Percentiles rank a stretch among this genome's conserved stretches.
Evolutionary conservation across 306 rosid species (phyloP).

Genomic region (Gleditsia sinensis): DNA sequence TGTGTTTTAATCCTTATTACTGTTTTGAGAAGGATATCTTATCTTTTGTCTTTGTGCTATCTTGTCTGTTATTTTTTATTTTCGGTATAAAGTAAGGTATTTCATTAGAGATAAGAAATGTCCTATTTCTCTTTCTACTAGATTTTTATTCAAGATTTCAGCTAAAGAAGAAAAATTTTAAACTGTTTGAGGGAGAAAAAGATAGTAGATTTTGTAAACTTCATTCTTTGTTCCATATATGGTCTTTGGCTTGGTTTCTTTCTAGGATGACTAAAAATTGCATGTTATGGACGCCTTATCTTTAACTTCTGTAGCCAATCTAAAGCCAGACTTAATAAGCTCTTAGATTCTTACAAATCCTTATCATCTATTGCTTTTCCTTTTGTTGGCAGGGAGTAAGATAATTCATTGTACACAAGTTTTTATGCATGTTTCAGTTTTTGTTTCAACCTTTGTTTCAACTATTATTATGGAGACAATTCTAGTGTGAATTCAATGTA

Average conservation of each 20-base stretch:
- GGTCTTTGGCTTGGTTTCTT: neutral
- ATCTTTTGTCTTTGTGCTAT: neutral
- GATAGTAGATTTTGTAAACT: too few species aligned
- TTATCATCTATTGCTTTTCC: neutral
- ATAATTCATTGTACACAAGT: neutral
- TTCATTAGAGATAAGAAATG: neutral
- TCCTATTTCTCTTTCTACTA: too few species aligned
- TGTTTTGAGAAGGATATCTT: neutral
- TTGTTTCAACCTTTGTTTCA: constrained; percentile 1
- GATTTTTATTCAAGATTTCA: too few species aligned
- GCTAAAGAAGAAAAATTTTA: too few species aligned
- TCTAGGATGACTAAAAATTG: neutral
- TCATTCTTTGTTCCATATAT: too few species aligned
- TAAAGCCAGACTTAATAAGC: neutral
- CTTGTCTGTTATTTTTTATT: neutral
- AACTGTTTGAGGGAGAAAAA: too few species aligned
- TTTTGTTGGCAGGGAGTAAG: neutral
- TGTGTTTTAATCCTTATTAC: neutral
- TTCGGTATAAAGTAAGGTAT: too few species aligned
- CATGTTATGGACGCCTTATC: neutral
- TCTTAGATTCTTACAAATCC: neutral
- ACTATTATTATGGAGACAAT: constrained; percentile 24
- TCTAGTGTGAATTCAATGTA: constrained; percentile 13
- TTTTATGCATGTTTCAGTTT: neutral
- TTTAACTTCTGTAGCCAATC: neutral